These are phyloP conservation scores for Phalaenopsis hybrid DNA, from an alignment of 116 monocot species.

Conservation along the genomic window DNA sequence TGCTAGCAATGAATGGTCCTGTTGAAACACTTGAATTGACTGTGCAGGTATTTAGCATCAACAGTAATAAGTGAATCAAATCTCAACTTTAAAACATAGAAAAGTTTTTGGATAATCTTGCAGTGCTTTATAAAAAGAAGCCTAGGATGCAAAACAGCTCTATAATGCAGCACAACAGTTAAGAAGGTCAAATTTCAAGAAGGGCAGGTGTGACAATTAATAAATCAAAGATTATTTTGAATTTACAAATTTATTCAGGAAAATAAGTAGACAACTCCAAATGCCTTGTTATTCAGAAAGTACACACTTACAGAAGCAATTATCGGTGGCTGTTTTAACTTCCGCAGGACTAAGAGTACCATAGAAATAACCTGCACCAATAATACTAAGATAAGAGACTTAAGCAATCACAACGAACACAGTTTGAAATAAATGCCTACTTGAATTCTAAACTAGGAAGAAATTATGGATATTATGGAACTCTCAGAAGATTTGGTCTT, in stretches of 20 bases:
- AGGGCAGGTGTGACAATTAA: not conserved
- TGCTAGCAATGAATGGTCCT: not conserved
- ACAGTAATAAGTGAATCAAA: not conserved
- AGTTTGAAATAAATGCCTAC: not conserved
- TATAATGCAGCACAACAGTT: not conserved
- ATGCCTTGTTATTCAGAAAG: not conserved
- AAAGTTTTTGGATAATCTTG: not conserved
- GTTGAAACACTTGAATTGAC: no score
- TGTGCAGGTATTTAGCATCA: not conserved
- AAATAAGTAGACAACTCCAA: not conserved
- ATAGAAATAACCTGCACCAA: conserved; percentile 22
- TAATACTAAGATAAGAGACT: conserved; percentile 4
- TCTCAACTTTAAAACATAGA: not conserved
- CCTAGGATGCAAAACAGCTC: not conserved
- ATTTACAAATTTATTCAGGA: not conserved
- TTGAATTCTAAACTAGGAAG: not conserved
- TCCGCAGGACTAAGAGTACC: conserved; percentile 19
- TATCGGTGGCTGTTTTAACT: conserved; percentile 50
- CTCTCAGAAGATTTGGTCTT: no score
- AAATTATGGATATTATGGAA: not conserved
- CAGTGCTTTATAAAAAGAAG: not conserved
- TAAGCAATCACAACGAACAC: not conserved
- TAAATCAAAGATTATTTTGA: no score
- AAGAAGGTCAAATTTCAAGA: not conserved
- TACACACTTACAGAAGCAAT: conserved; percentile 38